Conservation (phyloP, 768 basidiomycete species). For the Amanita rubescens region DNA sequence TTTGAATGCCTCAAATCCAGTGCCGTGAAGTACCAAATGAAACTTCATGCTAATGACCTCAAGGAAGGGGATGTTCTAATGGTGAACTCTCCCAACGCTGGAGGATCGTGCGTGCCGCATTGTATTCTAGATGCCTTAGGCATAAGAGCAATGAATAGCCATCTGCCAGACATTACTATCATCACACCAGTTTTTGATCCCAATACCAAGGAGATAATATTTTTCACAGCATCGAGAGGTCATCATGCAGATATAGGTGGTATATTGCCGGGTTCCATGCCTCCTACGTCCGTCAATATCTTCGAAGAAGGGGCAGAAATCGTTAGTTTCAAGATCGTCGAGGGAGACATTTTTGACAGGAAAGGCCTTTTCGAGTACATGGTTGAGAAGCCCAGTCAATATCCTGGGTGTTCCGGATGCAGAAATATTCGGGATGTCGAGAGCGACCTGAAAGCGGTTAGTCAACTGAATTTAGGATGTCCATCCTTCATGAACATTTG, state of each 20-base stretch:
- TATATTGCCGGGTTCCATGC: constrained; percentile 92
- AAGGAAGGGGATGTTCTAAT: constrained; percentile 91
- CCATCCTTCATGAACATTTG: constrained; percentile 3
- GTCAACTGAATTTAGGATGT: constrained; percentile 17
- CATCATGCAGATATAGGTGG: constrained; percentile 95
- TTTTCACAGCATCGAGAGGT: constrained; percentile 89
- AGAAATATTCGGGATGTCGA: constrained; percentile 85
- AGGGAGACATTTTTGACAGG: constrained; percentile 71
- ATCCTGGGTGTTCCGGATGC: constrained; percentile 84
- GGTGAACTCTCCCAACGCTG: constrained; percentile 86
- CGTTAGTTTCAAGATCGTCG: constrained; percentile 86
- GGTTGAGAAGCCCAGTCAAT: constrained; percentile 72
- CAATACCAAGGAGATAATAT: constrained; percentile 65
- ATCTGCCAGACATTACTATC: constrained; percentile 76
- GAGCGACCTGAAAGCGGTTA: constrained; percentile 83
- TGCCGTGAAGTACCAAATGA: constrained; percentile 88
- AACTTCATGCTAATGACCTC: constrained; percentile 57
- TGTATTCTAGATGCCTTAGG: constrained; percentile 1
- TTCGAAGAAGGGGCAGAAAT: constrained; percentile 95
- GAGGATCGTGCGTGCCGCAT: constrained; percentile 63
- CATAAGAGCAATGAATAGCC: constrained; percentile 18
- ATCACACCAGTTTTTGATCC: constrained; percentile 86
- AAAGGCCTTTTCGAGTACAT: constrained; percentile 71
- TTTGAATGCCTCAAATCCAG: constrained; percentile 24
- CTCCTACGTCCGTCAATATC: constrained; percentile 83